A percentile compares a stretch with the other conserved stretches of the same genome.
phyloP scores from a whole-genome alignment of 345 rosid species.

The Aurinia saxatilis region DNA sequence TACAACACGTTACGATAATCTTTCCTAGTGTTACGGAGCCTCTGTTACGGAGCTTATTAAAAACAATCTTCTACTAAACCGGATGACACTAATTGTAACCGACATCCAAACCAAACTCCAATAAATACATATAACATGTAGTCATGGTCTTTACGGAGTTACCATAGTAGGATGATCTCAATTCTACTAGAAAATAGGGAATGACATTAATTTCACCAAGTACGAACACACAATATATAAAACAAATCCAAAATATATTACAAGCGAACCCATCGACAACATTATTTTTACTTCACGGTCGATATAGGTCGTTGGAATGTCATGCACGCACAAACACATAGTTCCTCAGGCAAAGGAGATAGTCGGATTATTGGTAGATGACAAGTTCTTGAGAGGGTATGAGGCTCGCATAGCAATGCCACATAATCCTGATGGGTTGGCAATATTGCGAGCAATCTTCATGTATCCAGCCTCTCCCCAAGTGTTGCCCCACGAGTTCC shows the following conservation, averaged over 20 bases:
- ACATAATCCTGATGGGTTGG: slow-evolving; percentile 49
- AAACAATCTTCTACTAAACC: too few relatives aligned
- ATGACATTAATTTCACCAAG: not conserved
- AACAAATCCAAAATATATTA: not conserved
- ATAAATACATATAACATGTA: too few relatives aligned
- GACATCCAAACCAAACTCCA: too few relatives aligned
- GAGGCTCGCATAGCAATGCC: slow-evolving; percentile 82
- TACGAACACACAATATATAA: not conserved
- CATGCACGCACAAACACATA: not conserved
- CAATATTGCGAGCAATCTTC: slow-evolving; percentile 56
- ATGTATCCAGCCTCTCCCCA: slow-evolving; percentile 85
- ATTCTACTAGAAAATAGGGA: not conserved
- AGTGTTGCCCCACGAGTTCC: slow-evolving; percentile 65
- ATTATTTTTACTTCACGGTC: not conserved
- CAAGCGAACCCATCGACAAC: not conserved
- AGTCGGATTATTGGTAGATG: not conserved
- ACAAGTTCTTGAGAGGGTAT: slow-evolving; percentile 58
- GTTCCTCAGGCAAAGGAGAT: too few relatives aligned
- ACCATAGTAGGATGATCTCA: not conserved
- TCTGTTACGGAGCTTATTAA: too few relatives aligned
- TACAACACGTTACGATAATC: too few relatives aligned
- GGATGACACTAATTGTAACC: too few relatives aligned
- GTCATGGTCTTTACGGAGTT: too few relatives aligned
- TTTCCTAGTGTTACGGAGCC: too few relatives aligned
- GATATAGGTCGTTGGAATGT: not conserved